Base-by-base conservation (phyloP, 345 rosid species). In the Capsella bursapastoris region DNA sequence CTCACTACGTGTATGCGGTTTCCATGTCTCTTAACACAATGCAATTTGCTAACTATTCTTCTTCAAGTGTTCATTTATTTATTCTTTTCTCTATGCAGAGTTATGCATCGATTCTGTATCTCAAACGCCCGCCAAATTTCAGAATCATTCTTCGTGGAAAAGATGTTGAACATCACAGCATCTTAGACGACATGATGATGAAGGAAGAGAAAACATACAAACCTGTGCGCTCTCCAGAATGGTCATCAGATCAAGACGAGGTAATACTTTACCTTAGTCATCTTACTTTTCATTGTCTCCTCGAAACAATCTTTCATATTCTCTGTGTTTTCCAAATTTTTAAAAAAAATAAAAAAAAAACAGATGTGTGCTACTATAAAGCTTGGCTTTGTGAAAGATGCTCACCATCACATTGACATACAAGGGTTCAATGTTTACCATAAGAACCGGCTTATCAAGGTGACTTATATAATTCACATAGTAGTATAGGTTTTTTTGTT, bases 361-460 rank as follows among this genome's bases (percentile, higher is more conserved):
- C 85, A 89, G 93, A 74, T 84, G 82, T 80, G 59, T 45, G 96
- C 94, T 28, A 35, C 50, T 4, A 81, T 84, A 62, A 86, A 73
- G 37, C 64, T 88, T n/a, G 97, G 96, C 27, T 92, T 92, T 66
- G 93, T 86, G 65, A 92, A 92, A 84, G 97, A 92, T 81, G 96
- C 97, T 11, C 48, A 31, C 18, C 68, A 74, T 62, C 96, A 92
- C 77, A 84, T 86, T 6, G 92, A 92, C 61, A 76, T 90, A 52
- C 96, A 92, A 64, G 97, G 96, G 6, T 92, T 92, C 68, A 90
- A 88, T 57, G 91, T 92, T 56, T 92, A 90, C 73, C 92, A 89
- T 63, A 88, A 89, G 82, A 88, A 92, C 71, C 83, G 96, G 29
- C 93, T 89, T 47, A 87, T 92, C 74, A 90, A 87, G 92, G 97